Evolutionary conservation across 768 basidiomycete genomes (phyloP), one percentile per base, ranked within the genome.

Genomic region (Cystobasidium onofrii): DNA sequence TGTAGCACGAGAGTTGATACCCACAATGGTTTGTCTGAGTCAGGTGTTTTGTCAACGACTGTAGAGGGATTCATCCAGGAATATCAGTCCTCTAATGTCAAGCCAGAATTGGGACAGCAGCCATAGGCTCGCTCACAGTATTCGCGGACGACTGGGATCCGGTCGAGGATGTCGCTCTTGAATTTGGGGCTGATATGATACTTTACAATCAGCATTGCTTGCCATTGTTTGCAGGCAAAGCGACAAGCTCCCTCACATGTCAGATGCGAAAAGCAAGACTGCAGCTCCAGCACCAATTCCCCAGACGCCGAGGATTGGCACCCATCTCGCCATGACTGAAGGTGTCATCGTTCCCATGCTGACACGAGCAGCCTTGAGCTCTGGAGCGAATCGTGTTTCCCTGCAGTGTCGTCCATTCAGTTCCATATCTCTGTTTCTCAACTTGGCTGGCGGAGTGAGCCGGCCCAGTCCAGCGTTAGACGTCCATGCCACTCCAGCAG

Each of bases 151-250:
- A 71, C 36, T 36, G 69, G 69, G 55, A 71, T 71, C 55, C 55
- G 52, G 69, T 57, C 54, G 20, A 71, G 69, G 29, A 71, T 36
- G 55, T 71, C 69, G 50, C 20, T 29, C 69, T 71, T 71, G 69
- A 71, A 71, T 36, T 71, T 71, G 34, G 69, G 69, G 39, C 69
- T 71, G 69, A 29, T 27, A 25, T 3, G 3, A 18, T 3, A 20
- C 13, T 29, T 15, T 29, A 10, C 9, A 31, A 67, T 36, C 25
- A 52, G 27, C 27, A 41, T 33, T 29, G 54, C n/a, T 29, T 60
- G 33, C 33, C 4, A 10, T 10, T n/a, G 6, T n/a, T 6, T 20
- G 25, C 34, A n/a, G 46, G 9, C 3, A 50, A 50, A 50, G 57
- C n/a, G n/a, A n/a, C n/a, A 17, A 39, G 39, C 39, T 39, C 39